Percentiles rank a stretch among this genome's conserved stretches.
Evolutionary conservation across 2,329 filamentous ascomycete genomes (phyloP).

Genomic region (Cryphonectria parasitica): DNA sequence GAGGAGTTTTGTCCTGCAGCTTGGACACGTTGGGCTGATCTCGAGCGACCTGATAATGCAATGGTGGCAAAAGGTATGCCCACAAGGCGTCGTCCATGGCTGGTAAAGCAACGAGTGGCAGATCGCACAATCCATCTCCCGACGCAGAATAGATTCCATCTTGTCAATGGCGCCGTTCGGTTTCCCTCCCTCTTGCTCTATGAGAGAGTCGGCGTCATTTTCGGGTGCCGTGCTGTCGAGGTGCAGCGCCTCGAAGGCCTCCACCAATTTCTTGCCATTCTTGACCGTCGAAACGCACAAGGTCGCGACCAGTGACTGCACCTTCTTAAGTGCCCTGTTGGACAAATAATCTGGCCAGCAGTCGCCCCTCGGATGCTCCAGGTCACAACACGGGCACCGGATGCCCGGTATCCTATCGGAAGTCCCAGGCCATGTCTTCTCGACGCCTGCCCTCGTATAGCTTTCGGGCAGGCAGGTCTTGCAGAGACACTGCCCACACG

Average conservation of each 20-base stretch:
- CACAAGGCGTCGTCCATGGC: conserved; percentile 82
- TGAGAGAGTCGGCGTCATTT: conserved; percentile 45
- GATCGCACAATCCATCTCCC: conserved; percentile 84
- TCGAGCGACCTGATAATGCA: conserved; percentile 76
- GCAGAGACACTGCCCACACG: conserved; percentile 82
- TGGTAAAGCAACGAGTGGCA: conserved; percentile 83
- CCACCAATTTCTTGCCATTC: conserved; percentile 62
- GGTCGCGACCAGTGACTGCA: conserved; percentile 48
- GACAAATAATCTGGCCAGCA: conserved; percentile 78
- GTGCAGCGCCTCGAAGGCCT: conserved; percentile 67
- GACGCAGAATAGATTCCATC: conserved; percentile 64
- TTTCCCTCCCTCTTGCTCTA: conserved; percentile 35
- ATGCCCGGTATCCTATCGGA: conserved; percentile 71
- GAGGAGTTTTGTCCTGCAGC: conserved; percentile 71
- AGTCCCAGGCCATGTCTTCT: conserved; percentile 64
- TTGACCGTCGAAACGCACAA: conserved; percentile 43
- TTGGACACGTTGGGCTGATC: conserved; percentile 71
- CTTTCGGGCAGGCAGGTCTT: conserved; percentile 71
- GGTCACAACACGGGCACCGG: conserved; percentile 72
- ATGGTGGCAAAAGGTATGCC: conserved; percentile 84
- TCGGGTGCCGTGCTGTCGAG: conserved; percentile 62
- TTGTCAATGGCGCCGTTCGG: conserved; percentile 52
- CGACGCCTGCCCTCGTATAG: conserved; percentile 67
- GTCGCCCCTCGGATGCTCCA: conserved; percentile 76
- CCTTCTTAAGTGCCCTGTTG: conserved; percentile 68